Evolutionary conservation across 2,329 filamentous ascomycete genomes (phyloP).

Genomic region (Diaporthe australafricana): DNA sequence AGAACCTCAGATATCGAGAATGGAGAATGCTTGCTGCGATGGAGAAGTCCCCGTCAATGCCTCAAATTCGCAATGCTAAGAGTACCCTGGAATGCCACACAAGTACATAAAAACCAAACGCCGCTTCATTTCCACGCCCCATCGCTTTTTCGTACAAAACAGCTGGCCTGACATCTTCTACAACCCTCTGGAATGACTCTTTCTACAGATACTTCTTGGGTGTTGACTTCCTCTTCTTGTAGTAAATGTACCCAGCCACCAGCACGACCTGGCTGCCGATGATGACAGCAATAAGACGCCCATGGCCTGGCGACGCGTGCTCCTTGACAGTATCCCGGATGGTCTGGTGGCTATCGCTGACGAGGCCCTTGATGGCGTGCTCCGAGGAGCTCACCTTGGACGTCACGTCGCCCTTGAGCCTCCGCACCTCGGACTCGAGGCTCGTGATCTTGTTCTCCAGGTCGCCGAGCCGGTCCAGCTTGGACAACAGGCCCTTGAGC

Average conservation of each 20-base stretch:
- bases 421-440: conserved; percentile 69
- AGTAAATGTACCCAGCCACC: conserved; percentile 76
- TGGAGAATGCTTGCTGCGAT: background rate
- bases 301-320: conserved; percentile 61
- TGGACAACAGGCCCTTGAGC: conserved; percentile 57
- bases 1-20: background rate
- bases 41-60: background rate
- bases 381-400: conserved; percentile 63
- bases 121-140: conserved; percentile 22
- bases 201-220: conserved; percentile 91
- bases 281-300: conserved; percentile 73
- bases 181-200: background rate
- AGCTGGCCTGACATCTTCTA: background rate
- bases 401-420: conserved; percentile 66
- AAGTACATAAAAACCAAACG: conserved; percentile 29
- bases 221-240: conserved; percentile 82
- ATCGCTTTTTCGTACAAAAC: conserved; percentile 24
- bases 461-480: conserved; percentile 56
- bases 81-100: conserved; percentile 35
- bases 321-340: conserved; percentile 60
- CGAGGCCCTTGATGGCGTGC: conserved; percentile 63
- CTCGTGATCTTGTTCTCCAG: conserved; percentile 60
- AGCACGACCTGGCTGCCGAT: conserved; percentile 81
- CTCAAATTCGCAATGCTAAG: conserved; percentile 35
- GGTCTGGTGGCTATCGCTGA: conserved; percentile 59